These are phyloP conservation scores for Hypoxylon sp. DNA, from an alignment of 2,329 filamentous ascomycete genomes.

Conservation along the genomic window DNA sequence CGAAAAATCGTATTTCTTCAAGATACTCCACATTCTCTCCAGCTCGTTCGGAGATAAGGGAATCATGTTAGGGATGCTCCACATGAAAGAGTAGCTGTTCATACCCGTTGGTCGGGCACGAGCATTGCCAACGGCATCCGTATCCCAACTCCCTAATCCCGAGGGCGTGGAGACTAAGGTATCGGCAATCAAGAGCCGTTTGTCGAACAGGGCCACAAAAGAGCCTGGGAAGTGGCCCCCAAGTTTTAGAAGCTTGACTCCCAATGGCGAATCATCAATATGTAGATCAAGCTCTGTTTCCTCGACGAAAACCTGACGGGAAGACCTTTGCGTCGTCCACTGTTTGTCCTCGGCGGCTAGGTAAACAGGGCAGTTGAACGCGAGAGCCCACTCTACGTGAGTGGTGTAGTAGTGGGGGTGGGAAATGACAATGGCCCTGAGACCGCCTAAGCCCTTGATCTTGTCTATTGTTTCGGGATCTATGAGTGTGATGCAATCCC, in stretches of 20 bases:
- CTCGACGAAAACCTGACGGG: slow-evolving; percentile 57
- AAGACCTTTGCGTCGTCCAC: slow-evolving; percentile 66
- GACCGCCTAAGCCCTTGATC: slow-evolving; percentile 69
- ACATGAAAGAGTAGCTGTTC: slow-evolving; percentile 75
- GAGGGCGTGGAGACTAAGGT: slow-evolving; percentile 76
- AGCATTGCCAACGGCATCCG: slow-evolving; percentile 51
- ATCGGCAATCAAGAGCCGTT: slow-evolving; percentile 76
- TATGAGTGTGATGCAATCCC: slow-evolving; percentile 79
- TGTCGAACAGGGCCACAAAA: slow-evolving; percentile 69
- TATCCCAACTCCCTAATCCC: slow-evolving; percentile 58
- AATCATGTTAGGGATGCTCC: slow-evolving; percentile 79
- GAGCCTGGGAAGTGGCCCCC: slow-evolving; percentile 85
- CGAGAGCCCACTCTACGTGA: slow-evolving; percentile 75
- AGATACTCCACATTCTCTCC: slow-evolving; percentile 72
- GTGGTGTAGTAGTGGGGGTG: slow-evolving; percentile 87
- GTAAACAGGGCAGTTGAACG: slow-evolving; percentile 76
- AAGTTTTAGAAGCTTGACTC: slow-evolving; percentile 70
- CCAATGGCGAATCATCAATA: slow-evolving; percentile 48
- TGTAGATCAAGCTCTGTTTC: slow-evolving; percentile 52
- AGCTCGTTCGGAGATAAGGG: slow-evolving; percentile 72
- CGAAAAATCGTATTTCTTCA: slow-evolving; percentile 69
- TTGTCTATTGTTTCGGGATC: slow-evolving; percentile 68
- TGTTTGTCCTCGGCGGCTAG: slow-evolving; percentile 68
- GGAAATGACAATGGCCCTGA: slow-evolving; percentile 76
- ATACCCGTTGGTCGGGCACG: slow-evolving; percentile 53